Evolutionary conservation across 345 rosid species (phyloP).

Genomic region (Carallia pectinifolia): DNA sequence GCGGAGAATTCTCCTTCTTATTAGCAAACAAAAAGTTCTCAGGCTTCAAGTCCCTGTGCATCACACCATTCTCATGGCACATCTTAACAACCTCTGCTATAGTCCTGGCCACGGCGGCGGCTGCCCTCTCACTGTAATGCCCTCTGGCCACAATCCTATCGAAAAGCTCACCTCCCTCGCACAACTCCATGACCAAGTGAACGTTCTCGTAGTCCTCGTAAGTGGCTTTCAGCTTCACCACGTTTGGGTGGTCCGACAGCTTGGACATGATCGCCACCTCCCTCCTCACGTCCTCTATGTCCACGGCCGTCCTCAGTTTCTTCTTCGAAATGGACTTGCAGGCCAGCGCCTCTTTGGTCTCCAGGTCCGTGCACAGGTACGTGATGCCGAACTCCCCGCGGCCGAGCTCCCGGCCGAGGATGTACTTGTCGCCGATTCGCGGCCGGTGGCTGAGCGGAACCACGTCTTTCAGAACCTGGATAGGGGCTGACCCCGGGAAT

Average conservation of each 20-base stretch:
- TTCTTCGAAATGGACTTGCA: conserved; percentile 89
- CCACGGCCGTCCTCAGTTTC: conserved; percentile 83
- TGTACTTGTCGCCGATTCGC: conserved; percentile 78
- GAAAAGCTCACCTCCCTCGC: conserved; percentile 95
- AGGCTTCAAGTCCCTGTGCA: conserved; percentile 94
- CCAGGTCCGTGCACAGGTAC: conserved; percentile 83
- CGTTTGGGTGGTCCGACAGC: conserved; percentile 73
- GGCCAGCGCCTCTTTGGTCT: conserved; percentile 64
- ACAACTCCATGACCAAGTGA: conserved; percentile 91
- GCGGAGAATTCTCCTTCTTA: conserved; percentile 76
- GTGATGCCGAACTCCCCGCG: conserved; percentile 97
- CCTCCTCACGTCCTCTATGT: conserved; percentile 86
- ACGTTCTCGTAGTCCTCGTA: conserved; percentile 91
- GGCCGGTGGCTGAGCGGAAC: conserved; percentile 58
- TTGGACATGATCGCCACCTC: conserved; percentile 91
- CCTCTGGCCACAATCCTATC: conserved; percentile 97
- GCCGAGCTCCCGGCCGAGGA: conserved; percentile 80
- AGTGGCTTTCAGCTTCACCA: conserved; percentile 80
- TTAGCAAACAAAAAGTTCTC: conserved; percentile 92
- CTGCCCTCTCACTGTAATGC: conserved; percentile 90
- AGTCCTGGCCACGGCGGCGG: conserved; percentile 74
- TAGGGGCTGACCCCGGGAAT: conserved; percentile 41
- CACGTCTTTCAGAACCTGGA: conserved; percentile 73
- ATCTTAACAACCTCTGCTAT: conserved; percentile 84
- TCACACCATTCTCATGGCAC: conserved; percentile 90